Evolutionary conservation across 257 asterid species (phyloP).

Genomic region (Penstemon eatonii): DNA sequence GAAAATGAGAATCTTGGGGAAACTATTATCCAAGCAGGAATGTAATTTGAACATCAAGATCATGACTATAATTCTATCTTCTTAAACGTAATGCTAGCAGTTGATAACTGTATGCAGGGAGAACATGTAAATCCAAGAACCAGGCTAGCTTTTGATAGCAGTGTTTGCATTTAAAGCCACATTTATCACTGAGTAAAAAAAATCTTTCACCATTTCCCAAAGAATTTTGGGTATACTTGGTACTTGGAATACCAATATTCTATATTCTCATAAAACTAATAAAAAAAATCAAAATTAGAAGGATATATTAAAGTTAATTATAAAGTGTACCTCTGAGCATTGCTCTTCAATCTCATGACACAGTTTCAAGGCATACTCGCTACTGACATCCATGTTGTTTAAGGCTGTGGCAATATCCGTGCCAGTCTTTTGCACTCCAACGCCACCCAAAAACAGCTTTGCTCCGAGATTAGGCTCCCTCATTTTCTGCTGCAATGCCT

Average conservation of each 20-base stretch:
- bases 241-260: conserved; percentile 3
- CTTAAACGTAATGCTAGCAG: not conserved
- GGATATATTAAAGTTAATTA: not conserved
- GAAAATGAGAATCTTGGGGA: not conserved
- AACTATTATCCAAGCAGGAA: conserved; percentile 13
- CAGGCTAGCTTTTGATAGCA: not conserved
- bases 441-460: conserved; percentile 85
- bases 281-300: not conserved
- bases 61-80: not conserved
- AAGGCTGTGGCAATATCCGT: conserved; percentile 83
- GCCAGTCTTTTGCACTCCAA: conserved; percentile 86
- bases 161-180: not conserved
- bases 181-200: not conserved
- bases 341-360: conserved; percentile 94
- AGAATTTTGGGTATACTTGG: conserved; percentile 11
- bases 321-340: conserved; percentile 57
- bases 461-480: conserved; percentile 91
- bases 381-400: conserved; percentile 91
- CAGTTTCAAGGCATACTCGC: conserved; percentile 84
- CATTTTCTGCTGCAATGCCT: conserved; percentile 87
- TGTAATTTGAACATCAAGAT: conserved; percentile 16
- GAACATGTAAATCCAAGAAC: too few relatives aligned
- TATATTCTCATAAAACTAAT: conserved; percentile 9
- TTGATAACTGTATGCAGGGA: not conserved
- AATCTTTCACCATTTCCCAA: conserved; percentile 12